Conservation (phyloP, 139 green algal species). For the Tetradesmus lagerheimii region DNA sequence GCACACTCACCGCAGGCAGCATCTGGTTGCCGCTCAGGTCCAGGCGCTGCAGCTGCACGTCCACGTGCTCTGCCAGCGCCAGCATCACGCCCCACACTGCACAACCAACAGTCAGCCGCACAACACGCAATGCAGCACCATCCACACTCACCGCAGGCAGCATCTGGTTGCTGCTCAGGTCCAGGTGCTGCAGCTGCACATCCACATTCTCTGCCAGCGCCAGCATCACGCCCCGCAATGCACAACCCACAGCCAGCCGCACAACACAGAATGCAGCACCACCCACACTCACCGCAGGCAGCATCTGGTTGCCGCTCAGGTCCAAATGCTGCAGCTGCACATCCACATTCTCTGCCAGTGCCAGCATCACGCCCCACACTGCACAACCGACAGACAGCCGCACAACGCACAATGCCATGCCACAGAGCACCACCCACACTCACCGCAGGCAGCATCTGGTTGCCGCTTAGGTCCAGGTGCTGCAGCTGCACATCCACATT, state of each 20-base stretch:
- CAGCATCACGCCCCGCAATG: too few species aligned
- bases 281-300: background rate
- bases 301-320: constrained; percentile 37
- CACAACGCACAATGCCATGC: background rate
- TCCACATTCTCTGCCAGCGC: constrained; percentile 43
- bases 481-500: constrained; percentile 50
- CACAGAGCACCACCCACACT: background rate
- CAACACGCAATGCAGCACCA: too few species aligned
- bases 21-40: too few species aligned
- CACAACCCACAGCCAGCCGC: too few species aligned
- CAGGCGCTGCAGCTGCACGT: too few species aligned
- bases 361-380: constrained; percentile 46
- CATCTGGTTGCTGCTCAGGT: constrained; percentile 38
- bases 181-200: too few species aligned
- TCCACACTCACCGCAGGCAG: too few species aligned
- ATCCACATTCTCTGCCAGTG: constrained; percentile 38
- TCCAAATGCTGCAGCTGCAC: constrained; percentile 34
- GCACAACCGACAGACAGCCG: too few species aligned
- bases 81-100: too few species aligned
- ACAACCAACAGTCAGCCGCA: too few species aligned
- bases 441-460: constrained; percentile 23
- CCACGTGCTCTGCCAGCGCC: too few species aligned
- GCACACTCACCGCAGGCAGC: too few species aligned
- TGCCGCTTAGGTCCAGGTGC: constrained; percentile 44
- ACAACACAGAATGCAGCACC: background rate